phyloP scores from a whole-genome alignment of 176 grass and related monocot genomes.

The Pontederia crassipes region DNA sequence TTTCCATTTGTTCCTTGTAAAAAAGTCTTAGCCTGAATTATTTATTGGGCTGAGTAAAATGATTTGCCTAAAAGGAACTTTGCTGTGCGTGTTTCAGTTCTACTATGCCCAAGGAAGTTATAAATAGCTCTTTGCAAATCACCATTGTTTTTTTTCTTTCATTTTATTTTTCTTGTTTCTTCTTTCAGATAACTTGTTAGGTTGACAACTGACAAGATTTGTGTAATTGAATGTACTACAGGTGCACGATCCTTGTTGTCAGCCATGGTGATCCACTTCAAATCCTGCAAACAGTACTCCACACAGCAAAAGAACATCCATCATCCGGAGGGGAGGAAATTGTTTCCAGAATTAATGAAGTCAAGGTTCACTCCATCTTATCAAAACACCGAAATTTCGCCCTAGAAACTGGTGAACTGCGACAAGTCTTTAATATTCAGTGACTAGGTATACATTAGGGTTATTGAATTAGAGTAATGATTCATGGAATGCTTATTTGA shows the following conservation, averaged over 20 bases:
- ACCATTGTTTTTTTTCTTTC: neutral
- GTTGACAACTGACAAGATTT: too few species aligned
- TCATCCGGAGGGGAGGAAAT: constrained; percentile 21
- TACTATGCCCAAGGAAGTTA: too few species aligned
- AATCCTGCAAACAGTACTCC: constrained; percentile 69
- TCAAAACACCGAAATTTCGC: constrained; percentile 62
- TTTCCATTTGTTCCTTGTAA: too few species aligned
- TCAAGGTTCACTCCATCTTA: constrained; percentile 22
- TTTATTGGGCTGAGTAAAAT: too few species aligned
- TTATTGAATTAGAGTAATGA: too few species aligned
- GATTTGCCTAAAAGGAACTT: too few species aligned
- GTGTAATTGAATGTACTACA: constrained; percentile 8
- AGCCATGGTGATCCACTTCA: constrained; percentile 87
- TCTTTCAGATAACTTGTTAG: neutral
- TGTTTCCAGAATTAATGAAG: constrained; percentile 23
- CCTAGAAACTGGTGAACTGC: constrained; percentile 55
- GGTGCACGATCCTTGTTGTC: constrained; percentile 50
- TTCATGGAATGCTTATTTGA: too few species aligned
- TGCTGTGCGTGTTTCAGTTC: too few species aligned
- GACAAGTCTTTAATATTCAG: constrained; percentile 28
- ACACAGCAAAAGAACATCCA: constrained; percentile 30
- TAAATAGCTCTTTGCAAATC: too few species aligned
- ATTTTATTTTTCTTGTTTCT: neutral
- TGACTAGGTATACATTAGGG: too few species aligned
- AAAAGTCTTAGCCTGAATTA: too few species aligned